Evolutionary conservation across 2,329 filamentous ascomycete species (phyloP).

Genomic region (Microsporum canis): DNA sequence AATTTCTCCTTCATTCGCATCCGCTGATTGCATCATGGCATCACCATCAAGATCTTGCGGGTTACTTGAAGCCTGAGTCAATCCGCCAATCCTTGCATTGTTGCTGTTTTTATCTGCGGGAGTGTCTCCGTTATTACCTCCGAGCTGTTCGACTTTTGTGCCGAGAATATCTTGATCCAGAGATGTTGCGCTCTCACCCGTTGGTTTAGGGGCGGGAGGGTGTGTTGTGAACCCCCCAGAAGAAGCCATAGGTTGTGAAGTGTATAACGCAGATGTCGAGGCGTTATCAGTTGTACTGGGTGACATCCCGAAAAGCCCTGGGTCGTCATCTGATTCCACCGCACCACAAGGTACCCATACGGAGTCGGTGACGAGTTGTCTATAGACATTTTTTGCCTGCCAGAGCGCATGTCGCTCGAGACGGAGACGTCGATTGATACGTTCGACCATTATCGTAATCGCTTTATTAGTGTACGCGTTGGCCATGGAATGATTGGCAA

Average conservation of each 20-base stretch:
- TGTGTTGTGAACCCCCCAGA: background rate
- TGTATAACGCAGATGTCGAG: background rate
- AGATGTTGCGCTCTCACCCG: background rate
- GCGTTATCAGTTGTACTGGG: background rate
- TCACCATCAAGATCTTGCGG: background rate
- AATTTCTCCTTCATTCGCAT: background rate
- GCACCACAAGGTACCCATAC: conserved; percentile 47
- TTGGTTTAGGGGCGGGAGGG: background rate
- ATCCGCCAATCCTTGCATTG: background rate
- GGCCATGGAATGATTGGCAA: conserved; percentile 48
- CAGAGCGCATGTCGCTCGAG: conserved; percentile 46
- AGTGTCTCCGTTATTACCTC: background rate
- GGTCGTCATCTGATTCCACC: conserved; percentile 42
- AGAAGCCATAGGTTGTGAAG: background rate
- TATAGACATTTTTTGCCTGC: conserved; percentile 47
- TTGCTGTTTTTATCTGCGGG: background rate
- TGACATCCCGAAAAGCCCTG: conserved; percentile 30
- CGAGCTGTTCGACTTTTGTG: background rate
- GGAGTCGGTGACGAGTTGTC: conserved; percentile 49
- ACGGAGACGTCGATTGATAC: conserved; percentile 46
- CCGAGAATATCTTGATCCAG: background rate
- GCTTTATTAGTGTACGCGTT: conserved; percentile 48
- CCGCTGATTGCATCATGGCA: too few species aligned
- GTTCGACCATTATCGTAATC: conserved; percentile 45
- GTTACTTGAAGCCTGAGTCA: background rate